Percentiles rank a stretch among this genome's conserved stretches.
Evolutionary conservation across 2,329 filamentous ascomycete genomes (phyloP).

Genomic region (Penicillium griseofulvum): DNA sequence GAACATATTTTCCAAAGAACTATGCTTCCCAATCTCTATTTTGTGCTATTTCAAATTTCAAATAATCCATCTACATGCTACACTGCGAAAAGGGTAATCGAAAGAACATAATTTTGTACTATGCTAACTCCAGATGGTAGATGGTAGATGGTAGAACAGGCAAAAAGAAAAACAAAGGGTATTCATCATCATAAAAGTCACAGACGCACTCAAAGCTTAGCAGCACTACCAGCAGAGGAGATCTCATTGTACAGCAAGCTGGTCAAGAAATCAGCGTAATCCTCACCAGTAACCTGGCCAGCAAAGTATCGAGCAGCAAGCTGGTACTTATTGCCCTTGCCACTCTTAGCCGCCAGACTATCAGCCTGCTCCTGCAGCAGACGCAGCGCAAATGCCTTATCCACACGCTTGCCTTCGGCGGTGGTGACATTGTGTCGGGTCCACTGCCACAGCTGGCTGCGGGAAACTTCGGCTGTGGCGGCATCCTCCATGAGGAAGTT

Average conservation of each 20-base stretch:
- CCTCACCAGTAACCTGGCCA: conserved; percentile 89
- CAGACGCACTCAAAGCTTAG: conserved; percentile 56
- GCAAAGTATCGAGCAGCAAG: conserved; percentile 92
- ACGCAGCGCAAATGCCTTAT: conserved; percentile 85
- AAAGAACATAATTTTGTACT: conserved; percentile 17
- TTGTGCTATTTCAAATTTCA: too few species aligned
- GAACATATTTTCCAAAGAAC: too few species aligned
- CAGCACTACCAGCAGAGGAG: conserved; percentile 62
- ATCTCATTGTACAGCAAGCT: conserved; percentile 70
- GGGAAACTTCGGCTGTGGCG: conserved; percentile 91
- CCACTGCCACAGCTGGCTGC: conserved; percentile 97
- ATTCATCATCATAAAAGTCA: conserved; percentile 29
- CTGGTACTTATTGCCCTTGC: conserved; percentile 86
- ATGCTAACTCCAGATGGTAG: conserved; percentile 20
- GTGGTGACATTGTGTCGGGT: conserved; percentile 70
- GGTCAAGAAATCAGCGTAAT: conserved; percentile 93
- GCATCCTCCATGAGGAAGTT: conserved; percentile 99
- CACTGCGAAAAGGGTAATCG: not conserved
- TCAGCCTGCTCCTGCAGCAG: conserved; percentile 83
- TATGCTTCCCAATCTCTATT: too few species aligned
- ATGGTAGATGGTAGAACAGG: not conserved
- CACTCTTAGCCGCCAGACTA: conserved; percentile 68
- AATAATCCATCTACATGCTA: not conserved
- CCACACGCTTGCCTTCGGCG: conserved; percentile 84
- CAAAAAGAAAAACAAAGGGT: conserved; percentile 21